Percentiles rank a stretch among this genome's conserved stretches.
Conservation (phyloP, 345 rosid genomes). For the Salix brachista region DNA sequence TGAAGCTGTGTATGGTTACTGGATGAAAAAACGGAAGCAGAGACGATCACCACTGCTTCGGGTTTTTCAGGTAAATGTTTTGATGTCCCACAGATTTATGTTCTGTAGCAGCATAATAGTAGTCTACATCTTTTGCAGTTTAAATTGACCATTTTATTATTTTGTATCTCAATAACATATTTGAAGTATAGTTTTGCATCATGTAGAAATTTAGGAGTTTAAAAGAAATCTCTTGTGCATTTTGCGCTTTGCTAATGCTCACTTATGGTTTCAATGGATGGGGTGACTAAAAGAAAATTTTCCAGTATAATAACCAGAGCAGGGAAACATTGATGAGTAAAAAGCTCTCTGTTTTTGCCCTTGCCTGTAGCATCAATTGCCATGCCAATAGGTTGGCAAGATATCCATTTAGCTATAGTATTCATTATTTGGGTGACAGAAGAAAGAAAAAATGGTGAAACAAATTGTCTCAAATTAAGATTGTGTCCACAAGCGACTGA, state of each 20-base stretch:
- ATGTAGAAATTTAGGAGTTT: neutral
- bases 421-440: neutral
- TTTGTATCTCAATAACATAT: neutral
- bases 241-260: neutral
- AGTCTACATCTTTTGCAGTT: neutral
- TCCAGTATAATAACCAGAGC: neutral
- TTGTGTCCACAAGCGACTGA: neutral
- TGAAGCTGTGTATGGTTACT: conserved; percentile 71
- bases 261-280: neutral
- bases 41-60: conserved; percentile 56
- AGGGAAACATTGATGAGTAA: neutral
- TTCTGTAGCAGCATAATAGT: neutral
- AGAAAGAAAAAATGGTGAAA: neutral
- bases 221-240: neutral
- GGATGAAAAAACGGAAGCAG: conserved; percentile 71
- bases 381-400: neutral
- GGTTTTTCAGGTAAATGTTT: conserved; percentile 75
- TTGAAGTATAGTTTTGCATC: neutral
- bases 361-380: neutral
- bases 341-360: neutral
- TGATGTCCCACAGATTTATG: neutral
- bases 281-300: neutral
- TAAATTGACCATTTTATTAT: neutral
- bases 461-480: neutral
- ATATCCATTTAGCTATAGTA: neutral